Evolutionary conservation across 306 rosid species (phyloP), one percentile per base, ranked within the genome.

Genomic region (Vicia villosa): DNA sequence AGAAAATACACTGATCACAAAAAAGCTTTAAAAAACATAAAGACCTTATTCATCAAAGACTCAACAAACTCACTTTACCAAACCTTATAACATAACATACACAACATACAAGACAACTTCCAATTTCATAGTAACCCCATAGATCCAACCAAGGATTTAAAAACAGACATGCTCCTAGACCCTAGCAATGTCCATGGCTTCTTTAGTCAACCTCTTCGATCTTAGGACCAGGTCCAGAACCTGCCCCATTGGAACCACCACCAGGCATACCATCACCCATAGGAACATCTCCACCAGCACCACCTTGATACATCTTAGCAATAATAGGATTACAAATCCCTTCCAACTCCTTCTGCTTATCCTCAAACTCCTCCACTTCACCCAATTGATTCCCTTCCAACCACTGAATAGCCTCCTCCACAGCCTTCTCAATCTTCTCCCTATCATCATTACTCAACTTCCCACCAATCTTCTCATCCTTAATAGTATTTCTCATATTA

Each of bases 351-450:
- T 87, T 87, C 71, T 71, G 76, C 83, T 86, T 92, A 66, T 92
- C 92, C 80, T 92, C 90, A 42, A 92, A 61, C 76, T 92, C 95
- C 1, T 89, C 97, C 17, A 86, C 92, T 69, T 92, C 96, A 0
- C 88, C 97, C 88, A 89, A 20, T 15, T 92, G 97, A 37, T 92
- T 92, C 14, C 83, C 80, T 4, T 92, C 95, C 77, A 89, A 14
- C 97, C 97, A 92, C 66, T 77, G 71, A 1, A 92, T 89, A 0
- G 85, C 67, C 5, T 81, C 95, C 1, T 83, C 88, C 79, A 92
- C 95, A 0, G 87, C 88, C 80, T 86, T 89, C 77, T 89, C 89
- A 17, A 92, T 86, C 82, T 71, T 89, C 74, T 82, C 60, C 74
- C 83, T 89, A 3, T 92, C 97, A 0, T 75, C 88, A 0, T 72